phyloP scores from a whole-genome alignment of 306 rosid species.

The Castanea crenata region DNA sequence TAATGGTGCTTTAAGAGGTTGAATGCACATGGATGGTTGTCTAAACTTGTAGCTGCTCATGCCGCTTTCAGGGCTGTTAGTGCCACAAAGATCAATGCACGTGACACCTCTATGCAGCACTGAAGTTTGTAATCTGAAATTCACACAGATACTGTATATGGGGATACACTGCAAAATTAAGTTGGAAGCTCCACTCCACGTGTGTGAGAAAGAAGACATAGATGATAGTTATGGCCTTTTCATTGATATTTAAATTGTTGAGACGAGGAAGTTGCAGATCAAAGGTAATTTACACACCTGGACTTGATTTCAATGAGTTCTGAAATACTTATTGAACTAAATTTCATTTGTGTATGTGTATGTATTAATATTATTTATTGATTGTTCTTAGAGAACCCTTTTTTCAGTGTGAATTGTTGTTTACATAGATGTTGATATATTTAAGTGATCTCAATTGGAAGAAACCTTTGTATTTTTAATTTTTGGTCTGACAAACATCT shows the following conservation, averaged over 20 bases:
- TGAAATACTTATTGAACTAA: slow-evolving; percentile 27
- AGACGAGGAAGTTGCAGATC: slow-evolving; percentile 22
- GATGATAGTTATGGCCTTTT: slow-evolving; percentile 13
- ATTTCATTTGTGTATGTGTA: slow-evolving; percentile 26
- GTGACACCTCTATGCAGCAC: slow-evolving; percentile 2
- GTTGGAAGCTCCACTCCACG: slow-evolving; percentile 17
- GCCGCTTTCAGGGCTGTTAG: slow-evolving; percentile 4
- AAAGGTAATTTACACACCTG: slow-evolving; percentile 17
- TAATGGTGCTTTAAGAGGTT: slow-evolving; percentile 24
- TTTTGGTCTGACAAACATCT: not conserved
- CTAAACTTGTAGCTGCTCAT: slow-evolving; percentile 17
- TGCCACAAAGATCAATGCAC: not conserved
- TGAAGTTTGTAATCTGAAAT: slow-evolving; percentile 20
- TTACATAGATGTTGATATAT: slow-evolving; percentile 13
- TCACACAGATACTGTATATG: slow-evolving; percentile 7
- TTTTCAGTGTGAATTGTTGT: slow-evolving; percentile 10
- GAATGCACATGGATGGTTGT: slow-evolving; percentile 5
- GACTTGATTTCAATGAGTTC: slow-evolving; percentile 19
- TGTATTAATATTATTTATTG: slow-evolving; percentile 19
- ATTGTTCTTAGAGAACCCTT: slow-evolving; percentile 23
- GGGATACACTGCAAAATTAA: slow-evolving; percentile 18
- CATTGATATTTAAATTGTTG: slow-evolving; percentile 23
- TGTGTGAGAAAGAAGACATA: slow-evolving; percentile 12
- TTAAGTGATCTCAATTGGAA: slow-evolving; percentile 1
- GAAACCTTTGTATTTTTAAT: not conserved